Conservation (phyloP, 176 grass and related monocot genomes). For the Eragrostis nindensis region DNA sequence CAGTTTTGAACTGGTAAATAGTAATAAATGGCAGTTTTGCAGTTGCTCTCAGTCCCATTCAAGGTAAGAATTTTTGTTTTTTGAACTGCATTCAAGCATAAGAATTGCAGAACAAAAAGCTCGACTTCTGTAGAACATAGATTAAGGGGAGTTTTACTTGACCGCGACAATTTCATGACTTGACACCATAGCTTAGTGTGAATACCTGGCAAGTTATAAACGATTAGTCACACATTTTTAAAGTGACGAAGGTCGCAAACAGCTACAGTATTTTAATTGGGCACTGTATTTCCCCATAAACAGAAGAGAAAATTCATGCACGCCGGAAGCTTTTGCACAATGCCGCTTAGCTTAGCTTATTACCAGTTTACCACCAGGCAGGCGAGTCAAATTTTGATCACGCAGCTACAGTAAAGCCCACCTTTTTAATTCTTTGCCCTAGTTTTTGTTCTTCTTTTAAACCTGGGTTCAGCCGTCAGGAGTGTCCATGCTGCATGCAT, state of each 20-base stretch:
- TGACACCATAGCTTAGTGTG: no score
- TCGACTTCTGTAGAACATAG: neutral
- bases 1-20: no score
- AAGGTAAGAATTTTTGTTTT: no score
- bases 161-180: no score
- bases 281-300: neutral
- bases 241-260: neutral
- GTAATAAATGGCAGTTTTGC: no score
- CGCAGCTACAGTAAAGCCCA: constrained; percentile 20
- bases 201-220: neutral
- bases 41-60: no score
- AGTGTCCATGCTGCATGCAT: constrained; percentile 40
- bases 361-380: no score
- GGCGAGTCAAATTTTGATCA: constrained; percentile 25
- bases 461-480: constrained; percentile 5
- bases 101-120: no score
- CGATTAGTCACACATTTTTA: neutral
- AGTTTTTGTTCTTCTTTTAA: constrained; percentile 34
- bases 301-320: neutral
- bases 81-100: no score
- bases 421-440: constrained; percentile 11
- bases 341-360: no score
- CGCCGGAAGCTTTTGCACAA: neutral
- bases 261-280: no score
- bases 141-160: no score